Percentiles rank a stretch among this genome's conserved stretches.
phyloP scores from a whole-genome alignment of 2,329 filamentous ascomycete species.

The Phaeoacremonium minimum region DNA sequence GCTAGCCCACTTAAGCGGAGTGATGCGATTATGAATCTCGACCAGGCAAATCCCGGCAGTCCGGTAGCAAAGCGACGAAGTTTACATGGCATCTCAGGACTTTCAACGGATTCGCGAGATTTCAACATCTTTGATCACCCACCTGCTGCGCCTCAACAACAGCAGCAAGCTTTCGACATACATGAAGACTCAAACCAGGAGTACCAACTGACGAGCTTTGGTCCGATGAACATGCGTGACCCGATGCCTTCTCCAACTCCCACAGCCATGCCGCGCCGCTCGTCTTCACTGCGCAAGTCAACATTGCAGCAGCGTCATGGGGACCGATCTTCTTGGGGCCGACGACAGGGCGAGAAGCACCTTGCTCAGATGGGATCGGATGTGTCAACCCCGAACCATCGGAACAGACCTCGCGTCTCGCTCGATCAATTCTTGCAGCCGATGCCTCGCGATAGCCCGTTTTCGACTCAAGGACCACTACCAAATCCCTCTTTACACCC shows the following conservation, averaged over 20 bases:
- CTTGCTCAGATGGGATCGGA: conserved; percentile 48
- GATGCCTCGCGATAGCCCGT: conserved; percentile 57
- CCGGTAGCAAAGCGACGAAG: conserved; percentile 90
- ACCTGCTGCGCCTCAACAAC: conserved; percentile 27
- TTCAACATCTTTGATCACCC: conserved; percentile 74
- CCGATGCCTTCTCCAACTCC: conserved; percentile 38
- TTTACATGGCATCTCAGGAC: conserved; percentile 68
- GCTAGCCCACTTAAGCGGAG: conserved; percentile 88
- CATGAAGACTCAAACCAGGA: conserved; percentile 38
- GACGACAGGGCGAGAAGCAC: conserved; percentile 53
- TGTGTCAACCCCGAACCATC: conserved; percentile 49
- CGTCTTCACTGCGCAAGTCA: conserved; percentile 77
- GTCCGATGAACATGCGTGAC: conserved; percentile 29
- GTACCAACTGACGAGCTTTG: conserved; percentile 45
- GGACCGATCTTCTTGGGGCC: conserved; percentile 61
- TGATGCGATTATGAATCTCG: conserved; percentile 84
- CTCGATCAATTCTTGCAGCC: conserved; percentile 73
- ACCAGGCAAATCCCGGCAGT: conserved; percentile 72
- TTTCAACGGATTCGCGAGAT: conserved; percentile 52
- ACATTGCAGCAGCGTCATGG: conserved; percentile 81
- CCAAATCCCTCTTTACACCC: conserved; percentile 50
- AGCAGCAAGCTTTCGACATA: conserved; percentile 40
- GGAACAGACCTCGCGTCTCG: conserved; percentile 68
- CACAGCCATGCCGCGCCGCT: conserved; percentile 59
- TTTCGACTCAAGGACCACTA: conserved; percentile 50